Evolutionary conservation across 208 protist species (phyloP), one percentile per base, ranked within the genome.

Genomic region (Acanthamoeba lenticulata): DNA sequence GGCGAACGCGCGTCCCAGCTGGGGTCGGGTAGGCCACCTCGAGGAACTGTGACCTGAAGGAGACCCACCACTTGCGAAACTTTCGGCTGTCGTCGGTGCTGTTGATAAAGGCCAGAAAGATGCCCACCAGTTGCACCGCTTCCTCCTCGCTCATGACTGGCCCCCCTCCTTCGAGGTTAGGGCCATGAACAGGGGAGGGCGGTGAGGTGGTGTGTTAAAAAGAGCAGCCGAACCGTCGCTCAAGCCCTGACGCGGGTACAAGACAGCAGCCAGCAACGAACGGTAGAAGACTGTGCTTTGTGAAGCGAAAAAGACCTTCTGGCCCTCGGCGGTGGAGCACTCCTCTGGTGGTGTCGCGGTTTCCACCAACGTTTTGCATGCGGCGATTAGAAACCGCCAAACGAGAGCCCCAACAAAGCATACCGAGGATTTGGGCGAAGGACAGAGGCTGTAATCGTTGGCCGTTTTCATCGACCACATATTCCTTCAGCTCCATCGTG

Each of bases 41-140:
- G 2, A 89, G 47, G 34, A 89, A 89, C n/a, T n/a, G 81, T 24
- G 81, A 89, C 49, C 52, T 34, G 52, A 89, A 60, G 11, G 52
- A 36, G 0, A 67, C 34, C 81, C 81, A 89, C 81, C 81, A 89
- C 32, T 1, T 34, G 21, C 81, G 27, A 19, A 89, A 89, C 34
- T 36, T 40, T 24, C 49, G 44, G 9, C 52, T 27, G 36, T 89
- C 81, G 32, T 11, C 27, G 34, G 32, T 1, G 81, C 81, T 55
- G 74, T 52, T 89, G 49, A 89, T 42, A 44, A 89, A 89, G 6
- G 52, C 52, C 44, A 89, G 24, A 19, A 89, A 89, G 81, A 89
- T 89, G 44, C 52, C 81, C 34, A 89, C 1, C 44, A 89, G 81
- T 24, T 89, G 81, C 81, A 89, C 81, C 32, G 81, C 52, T 44